These are phyloP conservation scores for Hortaea sp. DNA, from an alignment of 2,329 filamentous ascomycete genomes.

Conservation along the genomic window DNA sequence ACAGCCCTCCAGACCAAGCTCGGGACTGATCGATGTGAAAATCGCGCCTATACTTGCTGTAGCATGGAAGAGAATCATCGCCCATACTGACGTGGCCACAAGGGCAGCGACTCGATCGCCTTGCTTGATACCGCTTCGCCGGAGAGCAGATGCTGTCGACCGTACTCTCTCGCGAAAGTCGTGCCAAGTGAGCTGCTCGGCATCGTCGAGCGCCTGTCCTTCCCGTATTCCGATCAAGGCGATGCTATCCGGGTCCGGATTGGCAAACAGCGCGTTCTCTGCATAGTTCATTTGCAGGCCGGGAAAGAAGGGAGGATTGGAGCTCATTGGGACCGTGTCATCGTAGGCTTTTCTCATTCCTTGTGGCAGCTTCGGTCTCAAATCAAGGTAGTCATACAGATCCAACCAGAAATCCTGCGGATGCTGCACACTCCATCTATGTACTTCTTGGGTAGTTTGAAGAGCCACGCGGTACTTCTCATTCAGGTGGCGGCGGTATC, in stretches of 20 bases:
- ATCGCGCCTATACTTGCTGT: conserved; percentile 33
- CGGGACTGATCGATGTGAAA: conserved; percentile 36
- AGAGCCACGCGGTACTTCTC: conserved; percentile 14
- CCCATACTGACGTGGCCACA: conserved; percentile 34
- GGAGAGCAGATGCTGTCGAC: conserved; percentile 28
- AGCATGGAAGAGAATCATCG: conserved; percentile 33
- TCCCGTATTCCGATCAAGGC: conserved; percentile 34
- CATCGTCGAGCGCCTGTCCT: conserved; percentile 24
- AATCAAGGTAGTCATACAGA: conserved; percentile 29
- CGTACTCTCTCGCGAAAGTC: conserved; percentile 31
- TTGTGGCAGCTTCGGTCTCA: conserved; percentile 27
- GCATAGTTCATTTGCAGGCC: conserved; percentile 30
- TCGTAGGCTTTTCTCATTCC: conserved; percentile 29
- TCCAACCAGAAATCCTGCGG: conserved; percentile 36
- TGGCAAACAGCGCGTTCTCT: conserved; percentile 31
- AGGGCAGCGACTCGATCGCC: conserved; percentile 32
- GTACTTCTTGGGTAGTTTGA: conserved; percentile 26
- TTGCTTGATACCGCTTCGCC: conserved; percentile 27
- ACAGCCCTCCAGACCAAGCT: conserved; percentile 30
- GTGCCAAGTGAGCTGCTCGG: conserved; percentile 31
- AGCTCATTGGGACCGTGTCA: conserved; percentile 25
- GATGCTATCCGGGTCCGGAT: conserved; percentile 24
- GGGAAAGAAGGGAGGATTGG: conserved; percentile 31
- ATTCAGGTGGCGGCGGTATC: conserved; percentile 23
- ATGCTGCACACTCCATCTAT: conserved; percentile 30